Evolutionary conservation across 2,329 filamentous ascomycete species (phyloP).

Genomic region (Neophaeococcomyces aloes): DNA sequence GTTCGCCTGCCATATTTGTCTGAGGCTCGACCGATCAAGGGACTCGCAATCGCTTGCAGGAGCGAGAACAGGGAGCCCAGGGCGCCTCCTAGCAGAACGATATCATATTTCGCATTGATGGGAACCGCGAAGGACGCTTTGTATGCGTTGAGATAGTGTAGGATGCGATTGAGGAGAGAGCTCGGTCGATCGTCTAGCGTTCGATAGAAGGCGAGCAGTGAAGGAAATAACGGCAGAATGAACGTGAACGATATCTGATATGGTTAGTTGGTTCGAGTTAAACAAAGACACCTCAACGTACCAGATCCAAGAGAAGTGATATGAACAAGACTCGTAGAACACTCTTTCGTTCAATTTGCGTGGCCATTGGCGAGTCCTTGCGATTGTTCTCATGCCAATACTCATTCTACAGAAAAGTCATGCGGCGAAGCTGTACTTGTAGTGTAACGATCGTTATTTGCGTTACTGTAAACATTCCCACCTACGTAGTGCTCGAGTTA

Average conservation of each 20-base stretch:
- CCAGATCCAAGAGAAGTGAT: constrained; percentile 79
- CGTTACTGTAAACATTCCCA: no score
- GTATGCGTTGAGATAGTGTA: constrained; percentile 81
- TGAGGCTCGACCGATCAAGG: constrained; percentile 77
- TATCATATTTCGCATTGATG: constrained; percentile 94
- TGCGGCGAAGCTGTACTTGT: no score
- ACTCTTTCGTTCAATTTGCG: constrained; percentile 67
- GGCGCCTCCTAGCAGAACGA: constrained; percentile 86
- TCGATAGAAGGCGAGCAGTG: constrained; percentile 91
- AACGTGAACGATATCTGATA: constrained; percentile 91
- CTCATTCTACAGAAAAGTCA: no score
- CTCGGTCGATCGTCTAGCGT: constrained; percentile 55
- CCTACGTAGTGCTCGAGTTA: no score
- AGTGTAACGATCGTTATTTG: no score
- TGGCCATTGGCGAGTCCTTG: no score
- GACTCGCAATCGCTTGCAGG: constrained; percentile 83
- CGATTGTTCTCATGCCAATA: no score
- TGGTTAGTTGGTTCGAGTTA: constrained; percentile 5
- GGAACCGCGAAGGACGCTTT: constrained; percentile 85
- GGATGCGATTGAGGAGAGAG: constrained; percentile 67
- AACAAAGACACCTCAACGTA: constrained; percentile 37
- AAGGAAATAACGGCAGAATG: constrained; percentile 90
- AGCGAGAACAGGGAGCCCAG: constrained; percentile 88
- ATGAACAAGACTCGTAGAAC: constrained; percentile 81
- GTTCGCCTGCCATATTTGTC: constrained; percentile 79